phyloP scores from a whole-genome alignment of 306 rosid species.

The Prunus kanzakura region DNA sequence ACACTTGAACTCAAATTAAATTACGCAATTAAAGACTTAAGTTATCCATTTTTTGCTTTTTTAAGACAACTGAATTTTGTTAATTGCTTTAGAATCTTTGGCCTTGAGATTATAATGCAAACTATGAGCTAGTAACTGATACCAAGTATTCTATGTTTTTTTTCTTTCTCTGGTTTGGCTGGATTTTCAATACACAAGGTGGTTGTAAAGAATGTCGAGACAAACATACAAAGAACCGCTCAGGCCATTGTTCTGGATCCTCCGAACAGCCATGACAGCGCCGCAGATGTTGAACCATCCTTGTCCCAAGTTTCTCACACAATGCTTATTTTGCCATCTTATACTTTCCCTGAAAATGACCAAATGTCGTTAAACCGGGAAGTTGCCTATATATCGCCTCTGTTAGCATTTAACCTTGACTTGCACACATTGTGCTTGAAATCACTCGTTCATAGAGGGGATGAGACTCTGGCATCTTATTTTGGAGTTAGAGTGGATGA shows the following conservation, averaged over 20 bases:
- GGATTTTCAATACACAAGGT: constrained; percentile 39
- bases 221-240: constrained; percentile 52
- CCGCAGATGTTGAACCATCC: constrained; percentile 22
- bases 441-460: constrained; percentile 54
- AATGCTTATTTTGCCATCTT: constrained; percentile 71
- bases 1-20: background rate
- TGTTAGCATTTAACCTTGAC: constrained; percentile 75
- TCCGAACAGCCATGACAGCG: constrained; percentile 31
- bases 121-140: background rate
- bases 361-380: constrained; percentile 23
- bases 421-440: constrained; percentile 76
- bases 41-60: background rate
- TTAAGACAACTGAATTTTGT: background rate
- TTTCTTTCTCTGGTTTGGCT: background rate
- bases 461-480: constrained; percentile 55
- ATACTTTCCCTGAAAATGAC: constrained; percentile 41
- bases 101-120: background rate
- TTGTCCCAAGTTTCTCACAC: constrained; percentile 27
- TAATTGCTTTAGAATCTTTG: background rate
- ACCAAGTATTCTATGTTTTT: background rate
- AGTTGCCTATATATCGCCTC: constrained; percentile 73
- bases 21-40: background rate
- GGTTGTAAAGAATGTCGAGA: constrained; percentile 63
- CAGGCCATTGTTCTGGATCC: constrained; percentile 79
- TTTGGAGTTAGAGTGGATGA: constrained; percentile 51